Evolutionary conservation across 805 yeast genomes (phyloP), one percentile per base, ranked within the genome.

Genomic region (Candida silvatica): DNA sequence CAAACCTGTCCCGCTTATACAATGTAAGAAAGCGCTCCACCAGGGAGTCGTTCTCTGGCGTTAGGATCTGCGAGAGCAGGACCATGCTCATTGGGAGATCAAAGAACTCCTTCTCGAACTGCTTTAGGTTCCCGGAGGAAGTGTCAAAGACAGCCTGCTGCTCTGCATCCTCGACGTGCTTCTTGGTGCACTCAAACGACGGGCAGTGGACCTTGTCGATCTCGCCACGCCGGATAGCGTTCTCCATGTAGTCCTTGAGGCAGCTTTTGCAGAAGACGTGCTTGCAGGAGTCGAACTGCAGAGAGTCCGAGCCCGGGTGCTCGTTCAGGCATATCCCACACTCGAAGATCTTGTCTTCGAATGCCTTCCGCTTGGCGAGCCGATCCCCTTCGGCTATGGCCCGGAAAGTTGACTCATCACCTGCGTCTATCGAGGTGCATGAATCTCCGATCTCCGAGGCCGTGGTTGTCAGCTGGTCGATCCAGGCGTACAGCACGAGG

Each of bases 191-290:
- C 26, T 61, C 64, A 43, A 67, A 70, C 31, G 73, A 66, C 1
- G 83, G 82, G 44, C 84, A 77, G 47, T 74, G 76, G 2, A 77
- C 56, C 31, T 58, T 66, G 14, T 63, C 63, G 4, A 73, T 60
- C 24, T 68, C 70, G 3, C 79, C 82, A 4, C 64, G 49, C 6
- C 46, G 46, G 9, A 77, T 74, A 29, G 56, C 51, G 3, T 62
- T 51, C 1, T 48, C 41, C 33, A 66, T 67, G 40, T 67, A 74
- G 5, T 61, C 65, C 9, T 35, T 38, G 3, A 71, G 49, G 40
- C 83, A 77, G 1, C 39, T 31, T 29, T 49, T 53, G 44, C 82
- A 76, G 37, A 74, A 67, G 0, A 53, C 48, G 45, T 76, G 82
- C 6, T 52, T 54, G 44, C 83, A 77, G 2, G 61, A 54, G 1